A percentile compares a stretch with the other conserved stretches of the same genome.
Evolutionary conservation across 2,329 filamentous ascomycete genomes (phyloP).

Genomic region (Trichoderma lentiforme): DNA sequence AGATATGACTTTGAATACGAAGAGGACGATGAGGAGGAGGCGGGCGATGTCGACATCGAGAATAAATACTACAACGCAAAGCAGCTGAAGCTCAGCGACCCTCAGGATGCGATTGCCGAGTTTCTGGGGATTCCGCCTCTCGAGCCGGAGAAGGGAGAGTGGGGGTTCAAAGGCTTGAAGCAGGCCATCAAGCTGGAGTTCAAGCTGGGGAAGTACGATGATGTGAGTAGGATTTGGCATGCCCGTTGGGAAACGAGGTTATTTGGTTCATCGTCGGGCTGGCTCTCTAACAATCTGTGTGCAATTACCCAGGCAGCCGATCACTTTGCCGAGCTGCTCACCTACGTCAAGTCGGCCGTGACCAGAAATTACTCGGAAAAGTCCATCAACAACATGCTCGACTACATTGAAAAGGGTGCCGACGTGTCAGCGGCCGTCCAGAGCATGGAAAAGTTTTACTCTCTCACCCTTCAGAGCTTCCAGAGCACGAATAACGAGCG

Average conservation of each 20-base stretch:
- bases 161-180: slow-evolving; percentile 98
- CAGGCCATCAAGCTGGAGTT: slow-evolving; percentile 98
- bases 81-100: slow-evolving; percentile 84
- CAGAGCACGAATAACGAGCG: slow-evolving; percentile 97
- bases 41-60: slow-evolving; percentile 89
- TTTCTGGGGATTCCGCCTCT: slow-evolving; percentile 84
- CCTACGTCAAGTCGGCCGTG: slow-evolving; percentile 94
- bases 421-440: slow-evolving; percentile 66
- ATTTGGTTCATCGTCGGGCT: background rate
- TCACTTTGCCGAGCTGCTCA: slow-evolving; percentile 92
- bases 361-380: slow-evolving; percentile 99
- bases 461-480: slow-evolving; percentile 87
- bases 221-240: slow-evolving; percentile 48
- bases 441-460: slow-evolving; percentile 94
- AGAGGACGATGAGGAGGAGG: slow-evolving; percentile 83
- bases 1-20: slow-evolving; percentile 97
- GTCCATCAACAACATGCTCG: slow-evolving; percentile 98
- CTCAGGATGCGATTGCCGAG: slow-evolving; percentile 84
- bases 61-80: slow-evolving; percentile 99
- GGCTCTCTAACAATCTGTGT: background rate
- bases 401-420: slow-evolving; percentile 91
- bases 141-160: slow-evolving; percentile 91
- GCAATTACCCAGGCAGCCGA: slow-evolving; percentile 65
- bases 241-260: too few relatives aligned
- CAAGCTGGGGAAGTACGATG: slow-evolving; percentile 80